A percentile compares a stretch with the other conserved stretches of the same genome.
These are phyloP conservation scores for Rhizophagus prolifer DNA, from an alignment of 192 early-diverging fungal genomes.

Conservation along the genomic window DNA sequence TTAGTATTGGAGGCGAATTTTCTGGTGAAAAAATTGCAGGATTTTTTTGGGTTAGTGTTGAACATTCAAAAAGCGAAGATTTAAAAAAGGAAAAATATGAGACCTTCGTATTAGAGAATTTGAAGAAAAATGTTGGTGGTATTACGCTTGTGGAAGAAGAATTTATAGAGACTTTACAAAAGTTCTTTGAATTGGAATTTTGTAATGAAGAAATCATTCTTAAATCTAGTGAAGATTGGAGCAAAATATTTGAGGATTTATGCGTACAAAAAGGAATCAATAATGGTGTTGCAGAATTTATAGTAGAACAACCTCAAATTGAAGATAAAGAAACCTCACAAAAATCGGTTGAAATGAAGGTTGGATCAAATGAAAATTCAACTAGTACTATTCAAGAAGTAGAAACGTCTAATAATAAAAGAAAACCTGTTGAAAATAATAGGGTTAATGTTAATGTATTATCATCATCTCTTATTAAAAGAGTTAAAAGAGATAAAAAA, in stretches of 20 bases:
- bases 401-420: neutral
- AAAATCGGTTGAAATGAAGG: no score
- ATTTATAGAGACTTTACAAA: neutral
- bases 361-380: no score
- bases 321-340: neutral
- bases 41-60: slow-evolving; percentile 52
- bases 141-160: neutral
- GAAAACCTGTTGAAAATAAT: neutral
- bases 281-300: neutral
- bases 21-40: slow-evolving; percentile 67
- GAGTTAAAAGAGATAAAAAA: slow-evolving; percentile 18
- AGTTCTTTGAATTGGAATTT: neutral
- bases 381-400: no score
- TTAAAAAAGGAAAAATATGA: slow-evolving; percentile 21
- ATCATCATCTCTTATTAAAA: slow-evolving; percentile 5
- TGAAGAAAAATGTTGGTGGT: slow-evolving; percentile 11
- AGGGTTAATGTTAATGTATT: neutral
- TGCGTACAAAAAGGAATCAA: neutral
- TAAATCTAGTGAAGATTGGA: neutral
- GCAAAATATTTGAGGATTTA: neutral
- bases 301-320: neutral
- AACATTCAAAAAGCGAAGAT: slow-evolving; percentile 2
- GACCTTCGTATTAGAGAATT: slow-evolving; percentile 9
- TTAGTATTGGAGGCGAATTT: slow-evolving; percentile 74
- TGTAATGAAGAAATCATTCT: neutral